Percentiles rank a stretch among this genome's conserved stretches.
Evolutionary conservation across 1,139 yeast genomes (phyloP).

Genomic region (Saccharomycopsis hybrid): DNA sequence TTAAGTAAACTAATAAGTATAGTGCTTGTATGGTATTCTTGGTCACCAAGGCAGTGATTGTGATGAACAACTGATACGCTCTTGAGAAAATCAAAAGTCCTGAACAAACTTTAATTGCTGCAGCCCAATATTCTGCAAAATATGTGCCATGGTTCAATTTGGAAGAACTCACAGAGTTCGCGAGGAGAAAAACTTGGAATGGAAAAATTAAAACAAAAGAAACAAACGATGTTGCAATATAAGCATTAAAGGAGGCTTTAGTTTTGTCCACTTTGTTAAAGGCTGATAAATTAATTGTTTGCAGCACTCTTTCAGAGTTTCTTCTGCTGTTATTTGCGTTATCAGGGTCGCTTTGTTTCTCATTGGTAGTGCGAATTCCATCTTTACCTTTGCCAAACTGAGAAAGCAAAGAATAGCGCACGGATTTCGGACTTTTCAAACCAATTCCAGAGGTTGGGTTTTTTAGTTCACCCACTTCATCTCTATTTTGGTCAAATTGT

Average conservation of each 20-base stretch:
- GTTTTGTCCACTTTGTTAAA: too few species aligned
- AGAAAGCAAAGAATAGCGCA: too few species aligned
- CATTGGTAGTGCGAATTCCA: too few species aligned
- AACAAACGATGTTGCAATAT: neutral
- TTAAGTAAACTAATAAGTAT: conserved; percentile 6
- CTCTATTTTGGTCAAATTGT: too few species aligned
- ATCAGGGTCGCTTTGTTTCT: too few species aligned
- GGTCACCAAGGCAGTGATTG: conserved; percentile 4
- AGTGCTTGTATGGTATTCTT: conserved; percentile 10
- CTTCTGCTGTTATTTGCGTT: too few species aligned
- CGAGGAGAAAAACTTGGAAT: conserved; percentile 6
- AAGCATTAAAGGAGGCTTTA: neutral
- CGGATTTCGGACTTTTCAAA: too few species aligned
- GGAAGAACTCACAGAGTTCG: neutral
- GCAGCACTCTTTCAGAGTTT: too few species aligned
- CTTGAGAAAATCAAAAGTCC: conserved; percentile 4
- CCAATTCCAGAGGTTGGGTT: too few species aligned
- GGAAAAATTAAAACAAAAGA: conserved; percentile 4
- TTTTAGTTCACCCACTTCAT: too few species aligned
- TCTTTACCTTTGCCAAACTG: too few species aligned
- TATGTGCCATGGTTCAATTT: neutral
- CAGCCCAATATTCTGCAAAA: neutral
- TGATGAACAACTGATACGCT: conserved; percentile 7
- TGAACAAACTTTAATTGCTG: neutral
- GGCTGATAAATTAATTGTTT: too few species aligned